These are phyloP conservation scores for Noccaea caerulescens DNA, from an alignment of 345 rosid species.

Conservation along the genomic window DNA sequence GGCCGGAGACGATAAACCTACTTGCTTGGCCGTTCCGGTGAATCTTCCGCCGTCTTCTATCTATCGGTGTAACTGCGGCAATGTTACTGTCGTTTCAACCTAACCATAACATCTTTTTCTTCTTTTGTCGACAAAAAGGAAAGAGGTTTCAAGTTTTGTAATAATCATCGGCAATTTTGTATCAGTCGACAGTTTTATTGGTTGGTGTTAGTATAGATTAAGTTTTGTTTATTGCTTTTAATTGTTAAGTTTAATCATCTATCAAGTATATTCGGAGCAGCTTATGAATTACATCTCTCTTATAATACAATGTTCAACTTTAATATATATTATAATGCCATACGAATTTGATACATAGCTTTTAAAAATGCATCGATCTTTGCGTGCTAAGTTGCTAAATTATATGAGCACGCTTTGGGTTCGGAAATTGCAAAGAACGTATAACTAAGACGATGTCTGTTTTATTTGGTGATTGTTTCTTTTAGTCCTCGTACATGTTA, in stretches of 20 bases:
- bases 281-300: constrained; percentile 5
- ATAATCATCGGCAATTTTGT: constrained; percentile 28
- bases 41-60: constrained; percentile 15
- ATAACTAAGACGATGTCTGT: background rate
- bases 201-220: background rate
- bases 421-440: background rate
- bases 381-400: background rate
- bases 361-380: background rate
- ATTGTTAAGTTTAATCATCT: constrained; percentile 1
- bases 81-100: constrained; percentile 17
- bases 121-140: background rate
- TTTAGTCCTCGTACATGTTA: background rate
- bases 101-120: background rate
- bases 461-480: background rate
- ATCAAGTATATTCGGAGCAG: constrained; percentile 10
- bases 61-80: constrained; percentile 39
- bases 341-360: background rate
- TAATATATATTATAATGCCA: background rate
- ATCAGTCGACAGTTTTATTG: constrained; percentile 4
- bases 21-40: constrained; percentile 55
- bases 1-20: constrained; percentile 63
- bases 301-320: background rate
- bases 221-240: background rate
- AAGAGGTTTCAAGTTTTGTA: constrained; percentile 20
- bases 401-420: background rate